Evolutionary conservation across 2,329 filamentous ascomycete genomes (phyloP), one percentile per base, ranked within the genome.

Genomic region (Penicillium carneum): DNA sequence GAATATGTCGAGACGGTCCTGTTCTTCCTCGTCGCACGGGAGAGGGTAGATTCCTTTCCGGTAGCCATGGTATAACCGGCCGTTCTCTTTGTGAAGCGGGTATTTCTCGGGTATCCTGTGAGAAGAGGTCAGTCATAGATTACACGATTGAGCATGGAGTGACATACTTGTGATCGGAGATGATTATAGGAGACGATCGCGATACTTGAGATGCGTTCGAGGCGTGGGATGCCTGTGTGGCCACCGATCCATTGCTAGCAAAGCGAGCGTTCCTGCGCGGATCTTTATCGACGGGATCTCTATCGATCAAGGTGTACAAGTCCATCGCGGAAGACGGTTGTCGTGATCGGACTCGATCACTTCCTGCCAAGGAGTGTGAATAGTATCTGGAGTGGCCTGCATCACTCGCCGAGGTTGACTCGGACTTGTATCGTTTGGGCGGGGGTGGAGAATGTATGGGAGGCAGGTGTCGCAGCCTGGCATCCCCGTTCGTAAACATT

Each of bases 1-100:
- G 72, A 92, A 89, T 48, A 94, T 89, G 72, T 96, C 92, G 72
- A 94, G 84, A 67, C 91, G 87, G 74, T 93, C 90, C 72, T 88
- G 86, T 76, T 95, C 92, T 63, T 84, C 81, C 85, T 90, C 87
- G 75, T 95, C 92, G 75, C 90, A 90, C 23, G 92, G 92, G 65
- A 90, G 87, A 78, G 91, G 83, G 75, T 94, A 94, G 69, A 88
- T 86, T 56, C 88, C 88, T 69, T 81, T 84, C 64, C 85, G 84
- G 76, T 84, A 92, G 26, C 84, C 85, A 72, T 90, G 88, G 74
- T 92, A 94, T 63, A 82, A 82, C 56, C 91, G 85, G 20, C 87
- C 89, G 77, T 93, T 88, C 73, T 91, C 88, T 70, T 85, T 84
- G 68, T 86, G 81, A 64, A 75, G 75, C 9, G 73, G 72, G 60